phyloP scores from a whole-genome alignment of 2,329 filamentous ascomycete species.

The Aspergillus ustus region DNA sequence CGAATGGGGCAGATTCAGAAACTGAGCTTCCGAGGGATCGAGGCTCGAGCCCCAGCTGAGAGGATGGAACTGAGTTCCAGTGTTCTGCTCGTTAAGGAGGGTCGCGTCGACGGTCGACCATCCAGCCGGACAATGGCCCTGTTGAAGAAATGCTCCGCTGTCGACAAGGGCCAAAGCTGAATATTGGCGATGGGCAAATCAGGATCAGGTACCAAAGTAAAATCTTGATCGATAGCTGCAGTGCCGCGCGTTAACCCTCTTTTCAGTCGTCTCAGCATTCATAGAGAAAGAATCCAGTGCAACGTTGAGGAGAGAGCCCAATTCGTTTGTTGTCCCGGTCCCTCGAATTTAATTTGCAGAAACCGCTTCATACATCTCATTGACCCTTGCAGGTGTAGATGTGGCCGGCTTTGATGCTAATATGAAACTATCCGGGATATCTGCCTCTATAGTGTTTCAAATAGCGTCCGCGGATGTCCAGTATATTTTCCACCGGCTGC shows the following conservation, averaged over 20 bases:
- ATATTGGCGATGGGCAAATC: not conserved
- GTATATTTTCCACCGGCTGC: not conserved
- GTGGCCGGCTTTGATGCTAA: not conserved
- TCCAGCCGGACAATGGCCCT: slow-evolving; percentile 1
- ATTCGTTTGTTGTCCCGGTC: not conserved
- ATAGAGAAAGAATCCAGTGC: not conserved
- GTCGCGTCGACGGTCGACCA: not conserved
- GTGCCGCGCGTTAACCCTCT: slow-evolving; percentile 6
- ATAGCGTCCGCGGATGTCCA: not conserved
- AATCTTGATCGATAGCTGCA: not conserved
- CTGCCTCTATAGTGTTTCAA: not conserved
- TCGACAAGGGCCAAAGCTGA: not conserved
- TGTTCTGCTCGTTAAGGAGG: not conserved
- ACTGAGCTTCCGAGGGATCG: not conserved
- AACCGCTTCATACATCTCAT: not conserved
- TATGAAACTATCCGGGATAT: not conserved
- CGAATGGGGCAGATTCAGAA: not conserved
- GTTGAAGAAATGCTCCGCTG: slow-evolving; percentile 2
- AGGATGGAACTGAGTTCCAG: not conserved
- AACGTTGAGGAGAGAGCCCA: not conserved
- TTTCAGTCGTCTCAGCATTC: not conserved
- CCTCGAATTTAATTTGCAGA: not conserved
- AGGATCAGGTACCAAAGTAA: not conserved
- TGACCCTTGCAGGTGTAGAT: not conserved
- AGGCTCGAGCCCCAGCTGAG: not conserved